A percentile compares a stretch with the other conserved stretches of the same genome.
Conservation (phyloP, 331 rosid species). For the Acacia concinna region DNA sequence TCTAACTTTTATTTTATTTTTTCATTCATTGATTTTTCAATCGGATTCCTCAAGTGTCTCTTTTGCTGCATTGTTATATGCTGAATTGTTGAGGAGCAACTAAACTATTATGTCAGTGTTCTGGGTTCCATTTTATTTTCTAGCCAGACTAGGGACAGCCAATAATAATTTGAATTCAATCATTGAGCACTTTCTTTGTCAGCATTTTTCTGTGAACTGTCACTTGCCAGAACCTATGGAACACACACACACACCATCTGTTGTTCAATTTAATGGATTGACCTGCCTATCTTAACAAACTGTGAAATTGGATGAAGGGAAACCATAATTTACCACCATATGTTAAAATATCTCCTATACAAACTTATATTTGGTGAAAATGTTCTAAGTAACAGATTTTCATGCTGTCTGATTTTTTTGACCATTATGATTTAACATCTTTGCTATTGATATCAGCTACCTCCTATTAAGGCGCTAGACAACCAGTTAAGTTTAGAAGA, state of each 20-base stretch:
- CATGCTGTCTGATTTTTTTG: slow-evolving; percentile 8
- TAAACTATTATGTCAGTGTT: background rate
- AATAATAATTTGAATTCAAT: slow-evolving; percentile 1
- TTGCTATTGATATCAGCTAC: slow-evolving; percentile 58
- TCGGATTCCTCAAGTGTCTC: slow-evolving; percentile 10
- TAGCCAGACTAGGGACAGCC: background rate
- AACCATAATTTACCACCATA: background rate
- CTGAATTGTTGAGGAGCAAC: slow-evolving; percentile 3
- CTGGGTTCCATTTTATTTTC: background rate
- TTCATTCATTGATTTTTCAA: background rate
- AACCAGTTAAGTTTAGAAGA: slow-evolving; percentile 73
- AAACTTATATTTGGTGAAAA: slow-evolving; percentile 20
- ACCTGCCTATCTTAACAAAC: background rate
- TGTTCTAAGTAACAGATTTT: background rate
- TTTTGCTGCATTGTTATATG: slow-evolving; percentile 20
- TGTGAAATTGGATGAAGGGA: background rate
- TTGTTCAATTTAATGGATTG: background rate
- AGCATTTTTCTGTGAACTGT: slow-evolving; percentile 14
- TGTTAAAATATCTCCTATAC: background rate
- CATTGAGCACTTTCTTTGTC: background rate
- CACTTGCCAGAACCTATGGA: slow-evolving; percentile 18
- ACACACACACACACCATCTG: background rate
- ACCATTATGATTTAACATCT: slow-evolving; percentile 26
- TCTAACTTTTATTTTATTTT: background rate
- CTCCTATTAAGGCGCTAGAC: slow-evolving; percentile 75